Conservation (phyloP, 2,329 filamentous ascomycete genomes). For the Xylariaceae sp. region DNA sequence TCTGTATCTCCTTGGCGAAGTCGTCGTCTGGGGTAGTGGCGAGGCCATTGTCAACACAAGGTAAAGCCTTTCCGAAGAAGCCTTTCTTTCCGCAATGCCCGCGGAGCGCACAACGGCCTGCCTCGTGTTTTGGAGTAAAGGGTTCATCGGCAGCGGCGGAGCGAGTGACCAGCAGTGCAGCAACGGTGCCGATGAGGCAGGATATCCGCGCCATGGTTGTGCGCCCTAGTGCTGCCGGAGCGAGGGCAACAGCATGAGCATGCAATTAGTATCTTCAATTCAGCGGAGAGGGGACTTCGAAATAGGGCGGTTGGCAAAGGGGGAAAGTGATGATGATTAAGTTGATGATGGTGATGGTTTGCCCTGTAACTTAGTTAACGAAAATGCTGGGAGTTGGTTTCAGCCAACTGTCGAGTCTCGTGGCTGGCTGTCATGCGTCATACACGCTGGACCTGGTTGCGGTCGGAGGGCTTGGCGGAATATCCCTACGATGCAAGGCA, state of each 20-base stretch:
- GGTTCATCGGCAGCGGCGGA: conserved; percentile 31
- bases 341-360: neutral
- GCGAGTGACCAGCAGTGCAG: conserved; percentile 34
- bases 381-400: neutral
- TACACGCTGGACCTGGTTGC: neutral
- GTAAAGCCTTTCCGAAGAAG: conserved; percentile 83
- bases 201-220: conserved; percentile 38
- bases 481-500: too few species aligned
- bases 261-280: conserved; percentile 6
- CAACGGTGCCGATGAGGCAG: conserved; percentile 33
- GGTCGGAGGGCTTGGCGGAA: too few species aligned
- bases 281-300: neutral
- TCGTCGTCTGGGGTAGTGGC: conserved; percentile 70
- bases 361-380: too few species aligned
- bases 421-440: neutral
- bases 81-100: conserved; percentile 88
- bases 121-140: conserved; percentile 66
- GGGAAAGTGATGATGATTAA: neutral
- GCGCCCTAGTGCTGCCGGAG: conserved; percentile 24
- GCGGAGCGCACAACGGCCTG: conserved; percentile 83
- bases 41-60: conserved; percentile 85
- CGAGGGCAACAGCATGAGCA: conserved; percentile 20
- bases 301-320: neutral
- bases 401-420: neutral
- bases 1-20: conserved; percentile 72